Evolutionary conservation across 768 basidiomycete species (phyloP), one percentile per base, ranked within the genome.

Genomic region (Auricularia cornea): DNA sequence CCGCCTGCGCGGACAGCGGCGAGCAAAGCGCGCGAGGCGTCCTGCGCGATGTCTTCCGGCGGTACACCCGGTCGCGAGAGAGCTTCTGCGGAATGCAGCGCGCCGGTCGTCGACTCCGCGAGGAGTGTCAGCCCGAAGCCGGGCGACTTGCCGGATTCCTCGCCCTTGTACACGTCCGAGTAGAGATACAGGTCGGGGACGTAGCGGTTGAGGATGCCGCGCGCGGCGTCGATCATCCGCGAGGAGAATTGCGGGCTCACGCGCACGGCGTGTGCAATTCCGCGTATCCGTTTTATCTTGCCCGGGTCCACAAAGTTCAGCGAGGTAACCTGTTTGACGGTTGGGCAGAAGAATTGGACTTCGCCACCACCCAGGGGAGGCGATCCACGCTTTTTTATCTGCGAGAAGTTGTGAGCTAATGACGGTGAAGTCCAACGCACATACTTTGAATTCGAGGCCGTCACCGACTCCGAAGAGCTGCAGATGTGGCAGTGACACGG

Each of bases 111-210:
- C 0, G 93, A 93, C 72, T 97, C 93, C 0, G 95, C 89, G 23
- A 98, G 78, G 28, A 99, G 80, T 38, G 86, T 94, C 10, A 99
- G 77, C 0, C 92, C 97, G 73, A 94, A 99, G 0, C 96, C 97
- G 5, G 97, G 97, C 0, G 97, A 99, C 95, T 94, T 98, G 74
- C 96, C 96, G 67, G 93, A 94, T 66, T 98, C 97, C 20, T 92
- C 91, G 6, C 95, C 95, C 73, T 97, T 96, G 77, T 97, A 98
- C 28, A 98, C 94, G 67, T 99, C 97, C 3, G 97, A 96, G 73
- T 98, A 96, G 41, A 99, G 84, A 75, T 98, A 98, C 31, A 98
- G 94, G 72, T 99, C 97, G 40, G 97, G 96, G 64, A 98, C 97
- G 73, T 91, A 97, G 3, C 94, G 89, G 73, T 98, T 98, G 52